A percentile compares a stretch with the other conserved stretches of the same genome.
Evolutionary conservation across 2,329 filamentous ascomycete species (phyloP).

Genomic region (Dactylonectria macrodidyma): DNA sequence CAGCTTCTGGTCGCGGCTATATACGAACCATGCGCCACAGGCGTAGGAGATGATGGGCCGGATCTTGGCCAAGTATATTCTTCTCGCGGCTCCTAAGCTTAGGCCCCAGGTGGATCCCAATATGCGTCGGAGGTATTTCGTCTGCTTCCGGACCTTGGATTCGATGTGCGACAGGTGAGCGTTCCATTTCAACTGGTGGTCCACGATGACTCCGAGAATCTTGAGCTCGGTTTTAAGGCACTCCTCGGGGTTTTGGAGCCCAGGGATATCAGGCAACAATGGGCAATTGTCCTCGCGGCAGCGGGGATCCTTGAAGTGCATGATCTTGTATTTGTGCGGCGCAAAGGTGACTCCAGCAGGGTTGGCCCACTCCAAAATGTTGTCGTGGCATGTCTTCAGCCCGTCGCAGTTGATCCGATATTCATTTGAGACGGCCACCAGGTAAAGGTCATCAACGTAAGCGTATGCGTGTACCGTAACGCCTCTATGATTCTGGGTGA

Average conservation of each 20-base stretch:
- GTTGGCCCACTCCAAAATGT: background rate
- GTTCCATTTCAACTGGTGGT: background rate
- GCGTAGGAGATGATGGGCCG: conserved; percentile 18
- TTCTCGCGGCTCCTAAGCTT: background rate
- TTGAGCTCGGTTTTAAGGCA: background rate
- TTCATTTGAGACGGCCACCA: conserved; percentile 1
- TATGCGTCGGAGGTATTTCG: background rate
- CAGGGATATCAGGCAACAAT: conserved; percentile 15
- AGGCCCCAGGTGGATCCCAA: background rate
- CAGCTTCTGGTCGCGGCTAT: background rate
- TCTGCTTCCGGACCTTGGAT: background rate
- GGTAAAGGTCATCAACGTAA: conserved; percentile 24
- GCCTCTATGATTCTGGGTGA: background rate
- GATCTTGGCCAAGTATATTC: conserved; percentile 18
- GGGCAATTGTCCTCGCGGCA: background rate
- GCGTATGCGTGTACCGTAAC: background rate
- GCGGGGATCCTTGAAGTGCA: conserved; percentile 15
- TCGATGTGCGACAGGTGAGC: conserved; percentile 14
- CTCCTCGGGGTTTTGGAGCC: conserved; percentile 2
- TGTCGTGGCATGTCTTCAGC: conserved; percentile 10
- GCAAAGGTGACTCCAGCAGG: background rate
- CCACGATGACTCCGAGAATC: conserved; percentile 19
- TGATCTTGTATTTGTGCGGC: conserved; percentile 21
- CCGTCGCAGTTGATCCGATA: conserved; percentile 21
- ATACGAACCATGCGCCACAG: conserved; percentile 23